These are phyloP conservation scores for Bacidia rubella DNA, from an alignment of 495 filamentous ascomycete genomes.

Conservation along the genomic window DNA sequence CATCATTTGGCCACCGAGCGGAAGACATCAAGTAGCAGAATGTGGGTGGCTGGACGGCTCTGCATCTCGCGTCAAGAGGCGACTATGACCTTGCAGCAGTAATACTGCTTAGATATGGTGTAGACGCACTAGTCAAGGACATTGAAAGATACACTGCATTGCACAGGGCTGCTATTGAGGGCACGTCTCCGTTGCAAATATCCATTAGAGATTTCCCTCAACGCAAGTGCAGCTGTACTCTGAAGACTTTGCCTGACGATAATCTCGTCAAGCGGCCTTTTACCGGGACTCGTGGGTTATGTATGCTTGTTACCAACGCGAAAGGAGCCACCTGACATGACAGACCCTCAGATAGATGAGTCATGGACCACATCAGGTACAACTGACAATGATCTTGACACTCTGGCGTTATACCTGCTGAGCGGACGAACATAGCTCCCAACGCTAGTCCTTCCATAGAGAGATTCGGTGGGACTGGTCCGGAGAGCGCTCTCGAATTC, in stretches of 20 bases:
- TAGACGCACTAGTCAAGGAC: neutral
- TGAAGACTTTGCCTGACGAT: neutral
- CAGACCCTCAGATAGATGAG: neutral
- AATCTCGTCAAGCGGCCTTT: slow-evolving; percentile 1
- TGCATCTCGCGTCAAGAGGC: slow-evolving; percentile 10
- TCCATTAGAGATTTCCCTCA: neutral
- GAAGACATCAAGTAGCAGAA: slow-evolving; percentile 1
- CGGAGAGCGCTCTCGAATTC: slow-evolving; percentile 1
- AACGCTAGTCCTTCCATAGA: neutral
- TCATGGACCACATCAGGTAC: neutral
- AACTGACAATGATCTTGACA: neutral
- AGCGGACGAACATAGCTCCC: no score
- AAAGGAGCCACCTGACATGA: neutral
- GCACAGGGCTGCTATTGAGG: slow-evolving; percentile 9
- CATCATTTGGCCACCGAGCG: neutral
- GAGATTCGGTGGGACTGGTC: neutral
- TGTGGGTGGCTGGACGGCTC: neutral
- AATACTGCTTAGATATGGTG: slow-evolving; percentile 3
- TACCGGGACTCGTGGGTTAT: slow-evolving; percentile 1
- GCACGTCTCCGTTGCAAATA: neutral
- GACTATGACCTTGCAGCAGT: neutral
- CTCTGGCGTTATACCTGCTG: neutral
- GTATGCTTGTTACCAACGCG: neutral
- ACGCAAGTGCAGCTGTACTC: slow-evolving; percentile 3
- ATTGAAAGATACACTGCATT: slow-evolving; percentile 1